Conservation (phyloP, 2,329 filamentous ascomycete genomes). For the Rutstroemia sp. region DNA sequence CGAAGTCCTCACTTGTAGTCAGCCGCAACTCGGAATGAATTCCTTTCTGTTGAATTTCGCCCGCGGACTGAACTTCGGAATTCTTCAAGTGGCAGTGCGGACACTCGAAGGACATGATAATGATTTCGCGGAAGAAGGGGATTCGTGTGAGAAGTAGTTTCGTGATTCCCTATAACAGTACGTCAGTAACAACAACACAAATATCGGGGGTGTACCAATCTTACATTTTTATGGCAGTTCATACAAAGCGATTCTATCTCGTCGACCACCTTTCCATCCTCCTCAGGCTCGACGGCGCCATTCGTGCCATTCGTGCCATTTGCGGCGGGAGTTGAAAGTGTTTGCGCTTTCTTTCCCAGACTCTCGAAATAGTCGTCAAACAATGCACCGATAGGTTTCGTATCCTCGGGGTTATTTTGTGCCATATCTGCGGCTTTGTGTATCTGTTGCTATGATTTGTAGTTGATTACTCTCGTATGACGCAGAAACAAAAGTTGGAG, state of each 20-base stretch:
- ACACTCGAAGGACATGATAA: constrained; percentile 95
- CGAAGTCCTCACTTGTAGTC: constrained; percentile 65
- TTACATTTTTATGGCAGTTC: constrained; percentile 75
- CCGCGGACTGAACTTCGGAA: constrained; percentile 89
- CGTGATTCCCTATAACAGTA: constrained; percentile 60
- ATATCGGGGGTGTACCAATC: constrained; percentile 13
- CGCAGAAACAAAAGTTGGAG: constrained; percentile 11
- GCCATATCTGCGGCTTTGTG: constrained; percentile 34
- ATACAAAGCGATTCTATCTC: constrained; percentile 77
- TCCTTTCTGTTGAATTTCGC: constrained; percentile 84
- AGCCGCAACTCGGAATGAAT: constrained; percentile 76
- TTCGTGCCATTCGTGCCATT: constrained; percentile 22
- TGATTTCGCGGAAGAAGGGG: constrained; percentile 94
- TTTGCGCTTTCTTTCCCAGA: constrained; percentile 54
- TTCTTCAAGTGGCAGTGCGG: constrained; percentile 84
- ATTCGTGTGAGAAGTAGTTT: constrained; percentile 84
- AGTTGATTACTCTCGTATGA: not conserved
- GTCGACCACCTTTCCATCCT: constrained; percentile 51
- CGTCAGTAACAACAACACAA: not conserved
- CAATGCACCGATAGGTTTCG: constrained; percentile 33
- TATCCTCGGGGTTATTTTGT: constrained; percentile 33
- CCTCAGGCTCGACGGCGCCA: constrained; percentile 28
- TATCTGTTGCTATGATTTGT: not conserved
- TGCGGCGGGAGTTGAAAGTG: constrained; percentile 35
- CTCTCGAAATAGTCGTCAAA: constrained; percentile 53